These are phyloP conservation scores for Candida silvicultrix DNA, from an alignment of 805 yeast genomes.

Conservation along the genomic window DNA sequence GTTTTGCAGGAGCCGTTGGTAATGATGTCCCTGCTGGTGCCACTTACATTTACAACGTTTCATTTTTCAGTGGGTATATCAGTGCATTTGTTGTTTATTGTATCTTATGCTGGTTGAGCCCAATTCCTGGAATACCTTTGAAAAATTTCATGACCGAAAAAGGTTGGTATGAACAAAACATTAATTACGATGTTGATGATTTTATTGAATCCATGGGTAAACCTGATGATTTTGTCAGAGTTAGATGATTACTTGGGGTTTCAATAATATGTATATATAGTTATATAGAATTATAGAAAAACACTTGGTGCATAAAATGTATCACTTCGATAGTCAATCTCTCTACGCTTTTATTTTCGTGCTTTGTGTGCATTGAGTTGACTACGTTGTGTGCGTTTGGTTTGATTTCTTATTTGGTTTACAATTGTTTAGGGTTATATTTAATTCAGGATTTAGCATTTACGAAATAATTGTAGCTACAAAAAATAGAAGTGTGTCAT, in stretches of 20 bases:
- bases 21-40: slow-evolving; percentile 80
- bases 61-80: slow-evolving; percentile 72
- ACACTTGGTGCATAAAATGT: background rate
- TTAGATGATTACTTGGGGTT: background rate
- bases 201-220: slow-evolving; percentile 28
- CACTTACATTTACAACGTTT: slow-evolving; percentile 60
- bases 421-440: background rate
- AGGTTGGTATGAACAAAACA: slow-evolving; percentile 49
- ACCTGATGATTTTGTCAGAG: slow-evolving; percentile 25
- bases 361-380: background rate
- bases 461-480: background rate
- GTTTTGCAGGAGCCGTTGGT: slow-evolving; percentile 80
- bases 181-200: background rate
- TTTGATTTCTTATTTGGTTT: background rate
- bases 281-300: slow-evolving; percentile 14
- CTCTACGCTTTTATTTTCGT: background rate
- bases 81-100: slow-evolving; percentile 51
- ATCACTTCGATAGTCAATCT: background rate
- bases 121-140: slow-evolving; percentile 36
- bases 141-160: slow-evolving; percentile 32
- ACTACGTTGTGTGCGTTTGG: background rate
- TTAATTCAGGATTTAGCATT: too few relatives aligned
- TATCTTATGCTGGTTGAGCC: slow-evolving; percentile 43
- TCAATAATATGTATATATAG: background rate
- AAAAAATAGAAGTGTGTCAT: background rate